These are phyloP conservation scores for Microcyclosporella mali DNA, from an alignment of 2,329 filamentous ascomycete genomes.

Conservation along the genomic window DNA sequence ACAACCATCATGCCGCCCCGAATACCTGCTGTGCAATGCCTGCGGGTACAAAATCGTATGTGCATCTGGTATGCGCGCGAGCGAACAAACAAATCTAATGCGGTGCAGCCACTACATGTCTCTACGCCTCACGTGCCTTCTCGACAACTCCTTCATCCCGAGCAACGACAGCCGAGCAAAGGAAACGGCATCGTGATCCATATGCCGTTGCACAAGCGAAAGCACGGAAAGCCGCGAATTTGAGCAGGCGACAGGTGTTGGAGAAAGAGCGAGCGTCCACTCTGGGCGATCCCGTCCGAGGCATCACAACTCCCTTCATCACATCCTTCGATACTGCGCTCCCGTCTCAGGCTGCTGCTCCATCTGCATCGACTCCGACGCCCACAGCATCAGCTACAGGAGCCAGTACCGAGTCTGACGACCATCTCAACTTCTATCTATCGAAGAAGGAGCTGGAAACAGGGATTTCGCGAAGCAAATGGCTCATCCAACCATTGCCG, in stretches of 20 bases:
- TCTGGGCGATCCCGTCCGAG: conserved; percentile 73
- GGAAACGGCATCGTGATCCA: conserved; percentile 66
- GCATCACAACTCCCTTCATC: conserved; percentile 73
- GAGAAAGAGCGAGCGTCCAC: conserved; percentile 56
- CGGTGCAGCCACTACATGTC: conserved; percentile 9
- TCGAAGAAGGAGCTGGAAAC: conserved; percentile 59
- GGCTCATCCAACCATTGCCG: conserved; percentile 37
- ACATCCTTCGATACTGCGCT: conserved; percentile 66
- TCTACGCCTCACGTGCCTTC: conserved; percentile 33
- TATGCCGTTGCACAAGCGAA: conserved; percentile 75
- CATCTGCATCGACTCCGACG: conserved; percentile 14
- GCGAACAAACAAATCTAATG: conserved; percentile 3
- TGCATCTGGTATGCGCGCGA: background rate
- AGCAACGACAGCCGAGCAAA: conserved; percentile 52
- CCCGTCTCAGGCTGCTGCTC: conserved; percentile 28
- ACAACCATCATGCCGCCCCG: conserved; percentile 40
- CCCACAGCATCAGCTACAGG: conserved; percentile 8
- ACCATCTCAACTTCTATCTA: conserved; percentile 70
- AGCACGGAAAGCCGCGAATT: conserved; percentile 76
- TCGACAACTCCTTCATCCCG: conserved; percentile 61
- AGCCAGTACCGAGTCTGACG: conserved; percentile 25
- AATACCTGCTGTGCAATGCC: conserved; percentile 40
- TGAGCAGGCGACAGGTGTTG: conserved; percentile 67
- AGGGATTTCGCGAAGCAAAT: conserved; percentile 61
- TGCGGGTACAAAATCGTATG: conserved; percentile 37